Evolutionary conservation across 768 basidiomycete genomes (phyloP), one percentile per base, ranked within the genome.

Genomic region (Phylloporus arenicola): DNA sequence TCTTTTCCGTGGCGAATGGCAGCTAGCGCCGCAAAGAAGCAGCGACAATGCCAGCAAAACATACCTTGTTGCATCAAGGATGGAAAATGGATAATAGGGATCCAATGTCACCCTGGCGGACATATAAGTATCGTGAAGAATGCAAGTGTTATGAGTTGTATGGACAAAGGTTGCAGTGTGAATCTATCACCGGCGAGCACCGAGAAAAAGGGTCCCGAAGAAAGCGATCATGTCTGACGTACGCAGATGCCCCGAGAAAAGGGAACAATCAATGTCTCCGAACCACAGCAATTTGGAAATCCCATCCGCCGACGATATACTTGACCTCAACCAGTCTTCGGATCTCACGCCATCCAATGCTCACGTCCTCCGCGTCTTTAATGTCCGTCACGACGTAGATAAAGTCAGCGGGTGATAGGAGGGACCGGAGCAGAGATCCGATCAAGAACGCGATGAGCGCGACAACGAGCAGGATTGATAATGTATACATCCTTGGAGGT

Each of bases 341-440:
- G 52, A 95, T 83, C 73, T 94, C 93, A 54, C 89, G 74, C 93
- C 92, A 96, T 24, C 84, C 84, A 17, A 61, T 56, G 40, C 67
- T 70, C 58, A 69, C 71, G 49, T 75, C 77, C 63, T 78, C 80
- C 48, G 70, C 76, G 53, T 81, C 79, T 62, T 68, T 64, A 54
- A 76, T 54, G 57, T 83, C 81, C 56, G 73, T 75, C 58, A 79
- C 84, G 38, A 90, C 81, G 64, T 92, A 85, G 39, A 93, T 83
- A 71, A 92, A 94, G 69, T 96, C 95, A 14, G 86, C 89, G 39
- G 95, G 90, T 6, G 86, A 88, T 34, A 97, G 73, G 54, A 98
- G 75, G 16, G 90, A 92, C 48, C 95, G 81, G 53, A 96, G 71
- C 48, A 98, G 72, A 24, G 92, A 94, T 50, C 95, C 95, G 60